phyloP scores from a whole-genome alignment of 2,329 filamentous ascomycete species.

The Ophioceras dolichostomum region DNA sequence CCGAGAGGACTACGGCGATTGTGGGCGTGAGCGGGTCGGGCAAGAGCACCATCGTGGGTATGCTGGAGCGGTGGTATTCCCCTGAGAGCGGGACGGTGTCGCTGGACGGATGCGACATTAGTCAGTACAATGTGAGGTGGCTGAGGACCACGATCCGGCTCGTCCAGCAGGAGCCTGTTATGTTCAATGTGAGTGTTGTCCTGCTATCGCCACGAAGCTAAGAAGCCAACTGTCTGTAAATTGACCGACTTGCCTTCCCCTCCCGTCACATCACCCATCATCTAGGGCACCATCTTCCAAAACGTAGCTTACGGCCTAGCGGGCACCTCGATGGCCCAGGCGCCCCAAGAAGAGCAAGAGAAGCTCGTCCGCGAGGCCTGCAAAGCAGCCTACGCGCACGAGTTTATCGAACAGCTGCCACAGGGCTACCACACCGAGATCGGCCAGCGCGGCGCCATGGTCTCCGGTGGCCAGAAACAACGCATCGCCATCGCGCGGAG shows the following conservation, averaged over 20 bases:
- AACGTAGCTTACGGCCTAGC: slow-evolving; percentile 35
- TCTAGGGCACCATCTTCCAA: slow-evolving; percentile 26
- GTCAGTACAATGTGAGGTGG: slow-evolving; percentile 15
- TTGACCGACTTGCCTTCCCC: no score
- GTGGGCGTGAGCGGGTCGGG: slow-evolving; percentile 39
- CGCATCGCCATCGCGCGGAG: slow-evolving; percentile 44
- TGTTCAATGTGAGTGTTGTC: background rate
- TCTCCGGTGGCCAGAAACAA: slow-evolving; percentile 55
- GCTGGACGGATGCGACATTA: slow-evolving; percentile 14
- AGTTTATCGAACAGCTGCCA: slow-evolving; percentile 32
- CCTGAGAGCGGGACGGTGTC: slow-evolving; percentile 12
- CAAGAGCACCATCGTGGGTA: slow-evolving; percentile 25
- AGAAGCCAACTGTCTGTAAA: slow-evolving; percentile 20
- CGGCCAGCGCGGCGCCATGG: slow-evolving; percentile 45
- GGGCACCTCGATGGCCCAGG: slow-evolving; percentile 14
- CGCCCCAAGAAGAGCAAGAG: slow-evolving; percentile 22
- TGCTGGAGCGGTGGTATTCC: slow-evolving; percentile 44
- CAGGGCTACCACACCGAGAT: slow-evolving; percentile 43
- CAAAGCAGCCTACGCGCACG: slow-evolving; percentile 29
- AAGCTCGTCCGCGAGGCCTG: slow-evolving; percentile 28
- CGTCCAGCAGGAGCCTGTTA: slow-evolving; percentile 15
- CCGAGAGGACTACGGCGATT: slow-evolving; percentile 29
- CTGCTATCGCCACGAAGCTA: background rate
- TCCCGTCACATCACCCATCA: no score
- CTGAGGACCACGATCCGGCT: slow-evolving; percentile 16